A percentile compares a stretch with the other conserved stretches of the same genome.
Evolutionary conservation across 225 moss, liverwort and hornwort genomes (phyloP).

Genomic region (Physcomitrium patens): DNA sequence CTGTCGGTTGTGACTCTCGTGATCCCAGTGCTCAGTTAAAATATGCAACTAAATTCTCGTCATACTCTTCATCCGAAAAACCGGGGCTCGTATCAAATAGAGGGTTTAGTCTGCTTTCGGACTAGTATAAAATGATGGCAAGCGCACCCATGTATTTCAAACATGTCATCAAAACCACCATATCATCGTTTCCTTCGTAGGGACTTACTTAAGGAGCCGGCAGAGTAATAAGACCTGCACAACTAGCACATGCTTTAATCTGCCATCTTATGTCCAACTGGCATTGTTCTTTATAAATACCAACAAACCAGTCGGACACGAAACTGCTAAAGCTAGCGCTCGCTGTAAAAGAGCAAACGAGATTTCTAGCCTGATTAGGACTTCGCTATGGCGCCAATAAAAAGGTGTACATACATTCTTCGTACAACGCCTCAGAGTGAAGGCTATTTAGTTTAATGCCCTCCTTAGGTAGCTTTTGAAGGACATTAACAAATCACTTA

Average conservation of each 20-base stretch:
- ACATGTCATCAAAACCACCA: not conserved
- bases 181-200: slow-evolving; percentile 34
- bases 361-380: too few species aligned
- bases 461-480: not conserved
- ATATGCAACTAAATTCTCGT: too few species aligned
- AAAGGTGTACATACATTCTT: not conserved
- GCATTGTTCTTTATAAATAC: slow-evolving; percentile 1
- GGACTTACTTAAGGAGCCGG: slow-evolving; percentile 29
- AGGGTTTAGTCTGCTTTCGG: not conserved
- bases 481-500: slow-evolving; percentile 28
- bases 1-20: too few species aligned
- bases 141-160: not conserved
- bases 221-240: slow-evolving; percentile 40
- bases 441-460: not conserved
- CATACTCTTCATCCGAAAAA: too few species aligned
- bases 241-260: slow-evolving; percentile 1
- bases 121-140: not conserved
- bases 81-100: too few species aligned
- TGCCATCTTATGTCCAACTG: not conserved
- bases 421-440: not conserved
- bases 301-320: not conserved
- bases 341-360: not conserved
- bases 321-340: not conserved
- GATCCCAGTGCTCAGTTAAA: too few species aligned
- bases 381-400: too few species aligned